Conservation (phyloP, 1,284 basidiomycete genomes). For the Blastosporella zonata region DNA sequence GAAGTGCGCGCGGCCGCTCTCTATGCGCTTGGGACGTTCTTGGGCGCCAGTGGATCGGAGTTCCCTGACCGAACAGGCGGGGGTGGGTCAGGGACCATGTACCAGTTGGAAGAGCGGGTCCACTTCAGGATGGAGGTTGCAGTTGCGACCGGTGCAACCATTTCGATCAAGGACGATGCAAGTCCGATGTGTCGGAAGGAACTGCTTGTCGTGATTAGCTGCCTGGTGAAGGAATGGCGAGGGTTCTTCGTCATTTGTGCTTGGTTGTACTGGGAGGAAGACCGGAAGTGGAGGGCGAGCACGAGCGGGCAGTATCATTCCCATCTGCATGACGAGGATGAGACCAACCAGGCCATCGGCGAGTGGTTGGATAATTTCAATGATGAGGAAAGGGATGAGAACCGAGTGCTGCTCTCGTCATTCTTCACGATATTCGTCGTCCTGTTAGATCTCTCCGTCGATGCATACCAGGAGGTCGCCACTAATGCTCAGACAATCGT, state of each 20-base stretch:
- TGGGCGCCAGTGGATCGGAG: slow-evolving; percentile 83
- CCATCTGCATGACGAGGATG: slow-evolving; percentile 50
- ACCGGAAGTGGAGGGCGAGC: slow-evolving; percentile 53
- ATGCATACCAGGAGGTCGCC: slow-evolving; percentile 92
- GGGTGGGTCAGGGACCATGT: slow-evolving; percentile 84
- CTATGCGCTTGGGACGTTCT: slow-evolving; percentile 91
- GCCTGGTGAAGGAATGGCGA: slow-evolving; percentile 93
- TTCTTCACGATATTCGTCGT: slow-evolving; percentile 93
- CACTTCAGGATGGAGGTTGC: slow-evolving; percentile 80
- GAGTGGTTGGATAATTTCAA: slow-evolving; percentile 73
- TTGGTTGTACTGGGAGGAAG: slow-evolving; percentile 93
- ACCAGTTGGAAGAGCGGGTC: slow-evolving; percentile 76
- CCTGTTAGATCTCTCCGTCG: slow-evolving; percentile 88
- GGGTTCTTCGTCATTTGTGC: slow-evolving; percentile 96
- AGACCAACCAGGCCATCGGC: slow-evolving; percentile 67
- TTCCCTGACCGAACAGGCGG: slow-evolving; percentile 70
- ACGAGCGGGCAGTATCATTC: slow-evolving; percentile 32
- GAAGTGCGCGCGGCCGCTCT: slow-evolving; percentile 92
- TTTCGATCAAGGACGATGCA: slow-evolving; percentile 90
- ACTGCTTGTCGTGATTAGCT: slow-evolving; percentile 87
- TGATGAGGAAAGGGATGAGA: slow-evolving; percentile 77
- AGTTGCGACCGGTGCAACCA: slow-evolving; percentile 70
- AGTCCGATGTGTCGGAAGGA: slow-evolving; percentile 97
- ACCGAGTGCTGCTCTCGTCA: slow-evolving; percentile 80
- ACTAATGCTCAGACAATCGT: slow-evolving; percentile 88